Base-by-base conservation (phyloP, 1,284 basidiomycete species). In the Trichosporon asahii region DNA sequence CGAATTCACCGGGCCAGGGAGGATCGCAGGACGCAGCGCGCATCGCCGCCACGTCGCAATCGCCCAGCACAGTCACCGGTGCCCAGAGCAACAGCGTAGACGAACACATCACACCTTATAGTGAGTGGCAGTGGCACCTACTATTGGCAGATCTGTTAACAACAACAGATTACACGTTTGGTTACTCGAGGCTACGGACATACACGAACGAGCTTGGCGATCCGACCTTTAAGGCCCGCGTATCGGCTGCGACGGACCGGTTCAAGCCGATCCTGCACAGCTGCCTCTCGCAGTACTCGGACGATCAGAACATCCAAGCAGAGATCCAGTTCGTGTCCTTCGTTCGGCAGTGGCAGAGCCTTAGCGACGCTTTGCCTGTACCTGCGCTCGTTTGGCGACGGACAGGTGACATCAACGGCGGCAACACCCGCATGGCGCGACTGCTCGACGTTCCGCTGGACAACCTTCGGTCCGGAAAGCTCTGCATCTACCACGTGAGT, bases 221-320 rank as follows among this genome's bases (percentile, higher is more conserved):
- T 25, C 66, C 66, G 7, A 65, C 35, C 7, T 65, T 71, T 60
- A 66, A 69, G 66, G 27, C 23, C 3, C 70, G 72, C 21, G 57
- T 73, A 29, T 31, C 66, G 11, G 31, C 53, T 1, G 68, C 72
- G 0, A 73, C 72, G 1, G 70, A 73, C 23, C 64, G 66, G 18
- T 73, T 71, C 72, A 73, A 73, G 66, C 64, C 72, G 15, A 69
- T 73, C 53, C 65, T 73, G 14, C 72, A 73, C 66, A 44, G 70
- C 37, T 65, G 68, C 33, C 65, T 73, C 21, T 69, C 70, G n/a
- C 67, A 66, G 40, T 71, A 71, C 64, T 64, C 65, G 8, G 72
- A 71, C 31, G 70, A 73, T 5, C 70, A 73, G 60, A 66, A 68
- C 3, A 65, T 73, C 11, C 33, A 64, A 18, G 66, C 64, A 3